These are phyloP conservation scores for Botrytis cinerea DNA, from an alignment of 2,329 filamentous ascomycete genomes.

Conservation along the genomic window DNA sequence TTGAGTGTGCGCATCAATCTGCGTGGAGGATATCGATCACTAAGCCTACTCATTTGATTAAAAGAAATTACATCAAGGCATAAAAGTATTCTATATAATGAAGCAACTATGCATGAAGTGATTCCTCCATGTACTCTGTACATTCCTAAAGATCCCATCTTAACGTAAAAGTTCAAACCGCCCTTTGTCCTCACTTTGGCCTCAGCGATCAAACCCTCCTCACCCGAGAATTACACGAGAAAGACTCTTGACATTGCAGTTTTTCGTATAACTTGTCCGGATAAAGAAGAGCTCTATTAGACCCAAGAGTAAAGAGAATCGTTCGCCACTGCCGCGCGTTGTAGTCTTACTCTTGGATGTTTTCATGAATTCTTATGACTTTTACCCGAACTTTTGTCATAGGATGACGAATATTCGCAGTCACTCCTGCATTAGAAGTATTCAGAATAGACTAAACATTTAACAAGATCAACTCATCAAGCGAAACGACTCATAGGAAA, in stretches of 20 bases:
- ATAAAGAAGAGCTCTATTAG: not conserved
- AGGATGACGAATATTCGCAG: not conserved
- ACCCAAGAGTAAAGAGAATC: no score
- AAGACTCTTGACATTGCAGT: not conserved
- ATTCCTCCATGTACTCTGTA: not conserved
- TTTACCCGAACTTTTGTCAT: not conserved
- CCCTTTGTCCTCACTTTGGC: not conserved
- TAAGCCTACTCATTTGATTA: not conserved
- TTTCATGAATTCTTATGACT: not conserved
- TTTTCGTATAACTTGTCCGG: no score
- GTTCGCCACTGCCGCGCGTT: not conserved
- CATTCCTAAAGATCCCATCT: fast-evolving
- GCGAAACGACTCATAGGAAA: not conserved
- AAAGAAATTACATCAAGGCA: not conserved
- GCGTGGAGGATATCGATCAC: not conserved
- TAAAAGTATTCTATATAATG: not conserved
- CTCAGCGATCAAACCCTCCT: not conserved
- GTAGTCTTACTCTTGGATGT: not conserved
- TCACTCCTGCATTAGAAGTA: not conserved
- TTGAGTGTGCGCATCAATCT: not conserved
- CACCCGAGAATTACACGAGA: not conserved
- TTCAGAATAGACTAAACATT: not conserved
- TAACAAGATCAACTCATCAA: not conserved
- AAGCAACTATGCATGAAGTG: not conserved
- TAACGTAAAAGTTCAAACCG: not conserved